Evolutionary conservation across 805 yeast species (phyloP).

Genomic region (Suhomyces sp.): DNA sequence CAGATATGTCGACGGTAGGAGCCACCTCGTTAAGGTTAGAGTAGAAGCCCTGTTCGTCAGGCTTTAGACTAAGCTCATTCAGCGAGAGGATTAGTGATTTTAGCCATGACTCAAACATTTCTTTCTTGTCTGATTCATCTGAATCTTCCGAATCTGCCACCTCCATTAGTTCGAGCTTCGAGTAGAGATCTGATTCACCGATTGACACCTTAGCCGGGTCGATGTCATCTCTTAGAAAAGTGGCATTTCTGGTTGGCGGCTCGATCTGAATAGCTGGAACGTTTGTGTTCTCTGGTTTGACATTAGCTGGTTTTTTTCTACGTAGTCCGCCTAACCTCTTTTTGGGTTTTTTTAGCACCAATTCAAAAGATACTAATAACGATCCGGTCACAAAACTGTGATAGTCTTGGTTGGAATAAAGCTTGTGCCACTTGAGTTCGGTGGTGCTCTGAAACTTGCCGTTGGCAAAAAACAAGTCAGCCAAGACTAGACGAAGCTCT

Average conservation of each 20-base stretch:
- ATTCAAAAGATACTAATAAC: constrained; percentile 40
- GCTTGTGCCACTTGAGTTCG: constrained; percentile 44
- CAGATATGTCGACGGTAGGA: constrained; percentile 25
- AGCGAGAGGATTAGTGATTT: constrained; percentile 26
- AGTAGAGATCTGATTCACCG: background rate
- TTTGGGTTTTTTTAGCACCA: constrained; percentile 22
- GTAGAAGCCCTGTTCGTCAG: constrained; percentile 43
- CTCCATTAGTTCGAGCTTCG: background rate
- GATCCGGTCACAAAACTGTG: constrained; percentile 50
- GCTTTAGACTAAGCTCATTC: constrained; percentile 14
- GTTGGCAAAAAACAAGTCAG: constrained; percentile 24
- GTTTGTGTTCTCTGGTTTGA: background rate
- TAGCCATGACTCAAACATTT: constrained; percentile 24
- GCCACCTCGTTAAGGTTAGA: constrained; percentile 19
- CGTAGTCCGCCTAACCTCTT: constrained; percentile 2
- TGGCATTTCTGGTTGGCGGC: constrained; percentile 1
- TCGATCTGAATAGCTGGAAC: background rate
- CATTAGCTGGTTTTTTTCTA: constrained; percentile 1
- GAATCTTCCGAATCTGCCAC: constrained; percentile 3
- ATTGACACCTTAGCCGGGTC: background rate
- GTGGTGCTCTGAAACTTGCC: constrained; percentile 15
- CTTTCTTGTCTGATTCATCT: constrained; percentile 4
- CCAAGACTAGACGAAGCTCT: constrained; percentile 31
- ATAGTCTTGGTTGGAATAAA: constrained; percentile 38
- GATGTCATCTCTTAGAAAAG: background rate